These are phyloP conservation scores for Trichosanthes truncata DNA, from an alignment of 306 rosid genomes.

Conservation along the genomic window DNA sequence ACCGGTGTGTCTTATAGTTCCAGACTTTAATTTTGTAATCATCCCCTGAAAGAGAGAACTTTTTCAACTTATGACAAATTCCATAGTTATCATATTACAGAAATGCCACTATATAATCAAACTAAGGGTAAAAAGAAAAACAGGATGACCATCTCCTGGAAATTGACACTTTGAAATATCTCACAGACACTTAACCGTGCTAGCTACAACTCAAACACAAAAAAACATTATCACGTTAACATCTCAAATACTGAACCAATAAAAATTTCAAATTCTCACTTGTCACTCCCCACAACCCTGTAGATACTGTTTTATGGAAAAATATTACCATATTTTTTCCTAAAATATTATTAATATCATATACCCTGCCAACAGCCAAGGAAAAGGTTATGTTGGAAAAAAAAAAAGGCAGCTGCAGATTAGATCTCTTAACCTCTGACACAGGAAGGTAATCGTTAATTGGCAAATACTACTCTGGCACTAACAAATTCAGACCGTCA, in stretches of 20 bases:
- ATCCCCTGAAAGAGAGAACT: slow-evolving; percentile 54
- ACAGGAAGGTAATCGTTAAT: background rate
- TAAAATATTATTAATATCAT: background rate
- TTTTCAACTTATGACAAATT: background rate
- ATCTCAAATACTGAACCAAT: background rate
- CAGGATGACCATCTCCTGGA: background rate
- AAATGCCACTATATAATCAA: background rate
- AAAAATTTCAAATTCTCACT: background rate
- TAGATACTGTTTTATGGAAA: background rate
- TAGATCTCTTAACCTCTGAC: slow-evolving; percentile 1
- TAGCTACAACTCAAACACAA: background rate
- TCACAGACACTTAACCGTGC: background rate
- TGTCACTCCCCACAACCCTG: background rate
- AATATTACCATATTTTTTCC: background rate
- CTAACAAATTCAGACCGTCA: background rate
- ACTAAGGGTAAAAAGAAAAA: background rate
- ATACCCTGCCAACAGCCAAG: background rate
- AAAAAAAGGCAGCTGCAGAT: background rate
- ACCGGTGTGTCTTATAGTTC: slow-evolving; percentile 96
- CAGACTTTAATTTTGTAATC: slow-evolving; percentile 98
- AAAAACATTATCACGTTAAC: background rate
- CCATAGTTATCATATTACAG: background rate
- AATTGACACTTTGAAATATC: background rate
- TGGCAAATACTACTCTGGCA: background rate
- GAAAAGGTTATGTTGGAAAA: background rate